A percentile compares a stretch with the other conserved stretches of the same genome.
These are phyloP conservation scores for Patellaria atrata DNA, from an alignment of 495 filamentous ascomycete species.

Conservation along the genomic window DNA sequence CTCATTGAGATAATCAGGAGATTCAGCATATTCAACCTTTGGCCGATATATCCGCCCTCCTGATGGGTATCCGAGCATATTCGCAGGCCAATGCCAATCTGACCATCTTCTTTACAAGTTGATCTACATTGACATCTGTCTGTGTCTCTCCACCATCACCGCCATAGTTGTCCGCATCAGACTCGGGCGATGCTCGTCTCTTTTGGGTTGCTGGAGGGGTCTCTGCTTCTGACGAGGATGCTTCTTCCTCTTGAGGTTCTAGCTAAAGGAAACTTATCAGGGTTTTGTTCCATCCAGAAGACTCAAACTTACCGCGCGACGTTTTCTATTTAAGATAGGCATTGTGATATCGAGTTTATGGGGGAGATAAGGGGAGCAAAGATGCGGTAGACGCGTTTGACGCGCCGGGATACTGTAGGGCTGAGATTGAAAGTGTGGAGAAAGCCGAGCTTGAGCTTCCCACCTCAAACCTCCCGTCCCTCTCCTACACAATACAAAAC, in stretches of 20 bases:
- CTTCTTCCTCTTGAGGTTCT: too few species aligned
- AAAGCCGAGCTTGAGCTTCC: background rate
- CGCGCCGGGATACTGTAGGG: background rate
- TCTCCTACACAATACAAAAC: background rate
- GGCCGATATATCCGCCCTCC: constrained; percentile 59
- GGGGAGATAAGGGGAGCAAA: background rate
- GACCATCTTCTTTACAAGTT: constrained; percentile 77
- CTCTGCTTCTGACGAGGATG: too few species aligned
- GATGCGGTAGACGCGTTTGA: constrained; percentile 1
- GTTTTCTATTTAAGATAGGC: constrained; percentile 8
- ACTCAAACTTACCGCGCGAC: constrained; percentile 17
- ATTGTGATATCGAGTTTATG: too few species aligned
- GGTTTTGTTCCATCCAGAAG: too few species aligned
- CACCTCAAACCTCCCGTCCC: background rate
- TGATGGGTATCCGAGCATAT: constrained; percentile 64
- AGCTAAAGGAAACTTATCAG: too few species aligned
- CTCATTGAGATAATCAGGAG: constrained; percentile 1
- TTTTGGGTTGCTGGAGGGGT: constrained; percentile 11
- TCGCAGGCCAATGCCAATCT: constrained; percentile 83
- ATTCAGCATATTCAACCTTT: constrained; percentile 40
- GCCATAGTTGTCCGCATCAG: constrained; percentile 15
- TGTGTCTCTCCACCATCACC: constrained; percentile 19
- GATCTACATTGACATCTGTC: constrained; percentile 36
- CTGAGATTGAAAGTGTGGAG: background rate
- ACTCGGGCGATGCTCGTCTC: constrained; percentile 8